phyloP scores from a whole-genome alignment of 345 rosid genomes.

The Linum tenue region DNA sequence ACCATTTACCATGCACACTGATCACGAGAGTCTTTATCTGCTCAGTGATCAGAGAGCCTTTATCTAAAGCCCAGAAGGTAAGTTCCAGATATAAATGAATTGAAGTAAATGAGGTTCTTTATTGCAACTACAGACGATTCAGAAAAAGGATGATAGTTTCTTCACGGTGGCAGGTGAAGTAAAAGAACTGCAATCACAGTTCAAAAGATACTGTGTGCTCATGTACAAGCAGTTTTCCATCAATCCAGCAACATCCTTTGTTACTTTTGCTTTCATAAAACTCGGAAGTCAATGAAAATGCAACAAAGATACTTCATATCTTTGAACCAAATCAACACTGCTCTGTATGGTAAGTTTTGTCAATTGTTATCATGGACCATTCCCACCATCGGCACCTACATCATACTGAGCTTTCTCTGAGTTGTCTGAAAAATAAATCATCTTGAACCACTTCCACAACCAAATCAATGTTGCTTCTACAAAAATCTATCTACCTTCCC shows the following conservation, averaged over 20 bases:
- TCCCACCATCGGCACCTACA: no score
- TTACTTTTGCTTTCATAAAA: not conserved
- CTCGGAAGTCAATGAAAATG: no score
- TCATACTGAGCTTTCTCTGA: no score
- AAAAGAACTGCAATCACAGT: not conserved
- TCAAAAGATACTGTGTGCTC: not conserved
- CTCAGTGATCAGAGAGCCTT: no score
- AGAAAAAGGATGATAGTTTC: conserved; percentile 7
- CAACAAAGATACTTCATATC: no score
- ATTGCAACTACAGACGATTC: conserved; percentile 8
- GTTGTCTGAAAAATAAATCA: no score
- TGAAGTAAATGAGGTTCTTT: conserved; percentile 7
- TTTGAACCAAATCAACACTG: no score
- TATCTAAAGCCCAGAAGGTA: not conserved
- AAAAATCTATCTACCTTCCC: no score
- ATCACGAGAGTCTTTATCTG: not conserved
- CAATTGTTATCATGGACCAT: no score
- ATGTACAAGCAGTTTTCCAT: not conserved
- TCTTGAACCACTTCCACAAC: no score
- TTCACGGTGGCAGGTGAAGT: not conserved
- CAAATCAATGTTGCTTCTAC: no score
- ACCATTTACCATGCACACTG: not conserved
- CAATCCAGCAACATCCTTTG: not conserved
- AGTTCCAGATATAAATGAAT: not conserved
- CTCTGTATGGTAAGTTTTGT: no score